These are phyloP conservation scores for Pestalotiopsis sp. DNA, from an alignment of 2,329 filamentous ascomycete genomes.

Conservation along the genomic window DNA sequence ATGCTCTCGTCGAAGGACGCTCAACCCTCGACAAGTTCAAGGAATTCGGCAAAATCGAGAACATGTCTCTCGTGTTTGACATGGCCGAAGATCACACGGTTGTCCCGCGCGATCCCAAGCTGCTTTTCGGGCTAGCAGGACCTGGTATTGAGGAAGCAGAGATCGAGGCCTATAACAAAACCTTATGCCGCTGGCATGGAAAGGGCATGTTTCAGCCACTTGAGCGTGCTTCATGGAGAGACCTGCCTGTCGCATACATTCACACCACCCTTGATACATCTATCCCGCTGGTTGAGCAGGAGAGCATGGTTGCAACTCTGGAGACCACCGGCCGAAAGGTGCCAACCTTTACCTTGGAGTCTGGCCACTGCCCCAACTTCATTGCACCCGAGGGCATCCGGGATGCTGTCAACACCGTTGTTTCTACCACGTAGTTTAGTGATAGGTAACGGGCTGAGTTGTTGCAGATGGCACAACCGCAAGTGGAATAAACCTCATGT, in stretches of 20 bases:
- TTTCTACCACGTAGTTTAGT: no score
- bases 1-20: background rate
- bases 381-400: background rate
- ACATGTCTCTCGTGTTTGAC: background rate
- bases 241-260: background rate
- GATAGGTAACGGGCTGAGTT: no score
- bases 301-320: background rate
- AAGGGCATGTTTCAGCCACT: background rate
- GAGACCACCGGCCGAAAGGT: background rate
- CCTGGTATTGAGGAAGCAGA: background rate
- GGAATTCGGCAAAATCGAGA: background rate
- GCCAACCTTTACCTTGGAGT: background rate
- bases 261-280: background rate
- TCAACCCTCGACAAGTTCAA: background rate
- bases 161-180: background rate
- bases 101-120: background rate
- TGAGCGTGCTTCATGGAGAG: background rate
- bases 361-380: background rate
- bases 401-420: background rate
- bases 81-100: background rate
- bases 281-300: background rate
- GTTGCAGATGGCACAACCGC: no score
- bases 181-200: background rate
- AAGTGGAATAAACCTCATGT: no score
- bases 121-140: background rate